Conservation (phyloP, 768 basidiomycete genomes). For the Mrakia gelida region DNA sequence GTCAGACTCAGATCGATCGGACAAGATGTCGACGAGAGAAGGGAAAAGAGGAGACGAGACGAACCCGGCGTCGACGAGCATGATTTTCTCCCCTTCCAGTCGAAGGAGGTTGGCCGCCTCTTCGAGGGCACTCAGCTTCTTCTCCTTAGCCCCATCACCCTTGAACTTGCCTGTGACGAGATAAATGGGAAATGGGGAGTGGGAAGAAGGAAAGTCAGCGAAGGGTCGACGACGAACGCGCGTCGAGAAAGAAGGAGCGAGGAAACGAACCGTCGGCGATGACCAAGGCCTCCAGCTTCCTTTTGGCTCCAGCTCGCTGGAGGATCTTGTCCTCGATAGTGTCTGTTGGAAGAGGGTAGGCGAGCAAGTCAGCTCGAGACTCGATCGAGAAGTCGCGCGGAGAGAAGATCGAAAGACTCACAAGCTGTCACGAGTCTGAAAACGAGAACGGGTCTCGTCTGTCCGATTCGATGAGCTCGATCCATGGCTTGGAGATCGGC, state of each 20-base stretch:
- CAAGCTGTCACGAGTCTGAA: conserved; percentile 22
- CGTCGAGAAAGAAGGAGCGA: conserved; percentile 48
- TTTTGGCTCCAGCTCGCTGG: conserved; percentile 59
- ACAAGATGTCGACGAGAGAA: not conserved
- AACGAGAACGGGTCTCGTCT: conserved; percentile 68
- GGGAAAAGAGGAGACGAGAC: not conserved
- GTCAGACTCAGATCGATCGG: too few species aligned
- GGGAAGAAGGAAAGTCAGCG: not conserved
- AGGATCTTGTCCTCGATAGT: conserved; percentile 91
- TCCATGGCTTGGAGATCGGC: conserved; percentile 97
- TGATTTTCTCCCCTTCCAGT: conserved; percentile 84
- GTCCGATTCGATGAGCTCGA: conserved; percentile 91
- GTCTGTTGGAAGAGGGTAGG: conserved; percentile 41
- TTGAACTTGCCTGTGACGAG: conserved; percentile 35
- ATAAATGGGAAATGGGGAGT: too few species aligned
- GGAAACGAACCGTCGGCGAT: conserved; percentile 62
- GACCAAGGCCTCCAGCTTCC: conserved; percentile 87
- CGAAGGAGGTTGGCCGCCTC: conserved; percentile 75
- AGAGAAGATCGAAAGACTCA: not conserved
- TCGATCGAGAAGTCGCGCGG: not conserved
- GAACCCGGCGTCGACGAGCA: conserved; percentile 64
- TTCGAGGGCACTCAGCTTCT: conserved; percentile 50
- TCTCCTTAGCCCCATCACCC: conserved; percentile 29
- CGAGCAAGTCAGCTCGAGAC: not conserved
- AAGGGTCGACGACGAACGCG: not conserved